Evolutionary conservation across 2,329 filamentous ascomycete genomes (phyloP).

Genomic region (Sporothrix variecibatus): DNA sequence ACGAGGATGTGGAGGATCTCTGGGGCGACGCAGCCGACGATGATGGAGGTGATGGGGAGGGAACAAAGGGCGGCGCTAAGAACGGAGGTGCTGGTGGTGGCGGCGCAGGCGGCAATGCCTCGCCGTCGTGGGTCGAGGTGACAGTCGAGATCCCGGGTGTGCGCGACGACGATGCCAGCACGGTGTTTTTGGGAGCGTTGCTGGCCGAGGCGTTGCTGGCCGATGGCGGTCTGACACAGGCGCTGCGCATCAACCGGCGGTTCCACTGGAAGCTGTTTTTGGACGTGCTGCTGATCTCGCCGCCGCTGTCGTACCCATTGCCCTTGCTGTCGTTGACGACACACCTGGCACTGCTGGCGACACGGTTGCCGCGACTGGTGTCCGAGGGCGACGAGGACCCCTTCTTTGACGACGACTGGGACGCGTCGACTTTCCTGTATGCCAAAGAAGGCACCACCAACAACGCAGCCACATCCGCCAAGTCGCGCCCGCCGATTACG

Average conservation of each 20-base stretch:
- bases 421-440: conserved; percentile 76
- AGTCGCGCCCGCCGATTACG: conserved; percentile 74
- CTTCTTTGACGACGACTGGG: conserved; percentile 98
- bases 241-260: conserved; percentile 81
- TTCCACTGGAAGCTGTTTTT: conserved; percentile 98
- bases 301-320: conserved; percentile 87
- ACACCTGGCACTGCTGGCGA: conserved; percentile 87
- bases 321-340: conserved; percentile 90
- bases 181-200: conserved; percentile 86
- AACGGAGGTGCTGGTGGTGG: conserved; percentile 36
- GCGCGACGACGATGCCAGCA: conserved; percentile 86
- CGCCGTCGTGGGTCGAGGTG: conserved; percentile 74
- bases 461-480: conserved; percentile 32
- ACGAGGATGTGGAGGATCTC: conserved; percentile 13
- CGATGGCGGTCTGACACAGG: conserved; percentile 67
- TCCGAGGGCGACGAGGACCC: conserved; percentile 94
- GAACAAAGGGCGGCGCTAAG: conserved; percentile 28
- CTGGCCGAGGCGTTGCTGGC: conserved; percentile 81
- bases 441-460: conserved; percentile 43
- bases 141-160: conserved; percentile 88
- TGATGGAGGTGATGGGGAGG: conserved; percentile 29
- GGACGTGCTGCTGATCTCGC: conserved; percentile 92
- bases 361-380: conserved; percentile 78
- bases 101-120: conserved; percentile 35
- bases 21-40: conserved; percentile 28